These are phyloP conservation scores for Talaromyces sp. DNA, from an alignment of 2,329 filamentous ascomycete species.

Conservation along the genomic window DNA sequence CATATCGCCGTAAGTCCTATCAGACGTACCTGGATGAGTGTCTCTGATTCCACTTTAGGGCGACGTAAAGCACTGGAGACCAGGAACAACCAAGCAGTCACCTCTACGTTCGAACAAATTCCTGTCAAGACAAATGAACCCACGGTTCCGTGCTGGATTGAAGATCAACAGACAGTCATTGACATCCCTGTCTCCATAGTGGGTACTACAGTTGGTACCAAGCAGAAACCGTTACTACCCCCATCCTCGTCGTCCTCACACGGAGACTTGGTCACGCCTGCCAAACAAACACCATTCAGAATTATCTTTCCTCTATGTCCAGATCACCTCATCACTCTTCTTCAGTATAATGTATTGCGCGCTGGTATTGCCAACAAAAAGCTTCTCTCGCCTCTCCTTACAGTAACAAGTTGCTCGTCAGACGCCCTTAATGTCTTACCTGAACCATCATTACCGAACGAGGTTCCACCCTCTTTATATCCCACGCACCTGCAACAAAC, in stretches of 20 bases:
- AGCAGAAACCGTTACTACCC: neutral
- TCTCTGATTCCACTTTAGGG: neutral
- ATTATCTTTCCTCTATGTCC: conserved; percentile 6
- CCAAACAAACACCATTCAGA: conserved; percentile 18
- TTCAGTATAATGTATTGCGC: conserved; percentile 9
- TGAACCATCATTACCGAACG: neutral
- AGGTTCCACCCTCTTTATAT: neutral
- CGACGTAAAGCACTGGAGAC: neutral
- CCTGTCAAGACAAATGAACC: neutral
- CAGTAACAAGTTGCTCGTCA: neutral
- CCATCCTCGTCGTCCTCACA: neutral
- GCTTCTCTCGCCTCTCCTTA: neutral
- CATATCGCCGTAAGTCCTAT: conserved; percentile 29
- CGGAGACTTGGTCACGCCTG: neutral
- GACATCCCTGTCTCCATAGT: conserved; percentile 1
- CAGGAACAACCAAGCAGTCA: neutral
- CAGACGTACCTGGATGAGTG: neutral
- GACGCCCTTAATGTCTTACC: neutral
- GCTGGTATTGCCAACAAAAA: neutral
- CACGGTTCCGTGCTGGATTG: neutral
- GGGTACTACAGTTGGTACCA: neutral
- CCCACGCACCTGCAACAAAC: conserved; percentile 9
- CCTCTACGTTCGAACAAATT: neutral
- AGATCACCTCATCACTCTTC: conserved; percentile 7
- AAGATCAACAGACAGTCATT: neutral